Conservation (phyloP, 164 flowering plant species). For the Dillenia suffruticosa region DNA sequence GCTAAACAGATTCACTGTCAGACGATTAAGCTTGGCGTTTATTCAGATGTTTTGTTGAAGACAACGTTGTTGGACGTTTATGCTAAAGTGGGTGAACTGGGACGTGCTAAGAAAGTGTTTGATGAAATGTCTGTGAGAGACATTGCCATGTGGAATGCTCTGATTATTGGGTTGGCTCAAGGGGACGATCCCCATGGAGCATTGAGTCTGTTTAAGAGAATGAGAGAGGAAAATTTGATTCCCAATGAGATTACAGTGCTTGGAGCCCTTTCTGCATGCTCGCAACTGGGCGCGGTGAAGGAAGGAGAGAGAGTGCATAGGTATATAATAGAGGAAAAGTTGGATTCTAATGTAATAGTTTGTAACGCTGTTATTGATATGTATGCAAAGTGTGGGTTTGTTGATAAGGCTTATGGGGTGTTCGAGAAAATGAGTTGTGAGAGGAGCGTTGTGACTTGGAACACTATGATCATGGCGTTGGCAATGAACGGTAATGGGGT, state of each 20-base stretch:
- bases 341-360: conserved; percentile 57
- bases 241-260: conserved; percentile 73
- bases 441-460: conserved; percentile 66
- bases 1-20: conserved; percentile 60
- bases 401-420: conserved; percentile 50
- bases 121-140: conserved; percentile 67
- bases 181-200: conserved; percentile 64
- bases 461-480: conserved; percentile 79
- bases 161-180: conserved; percentile 77
- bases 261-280: conserved; percentile 79
- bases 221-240: conserved; percentile 36
- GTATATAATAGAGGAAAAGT: conserved; percentile 28
- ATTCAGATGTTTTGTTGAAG: conserved; percentile 43
- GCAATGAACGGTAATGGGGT: conserved; percentile 67
- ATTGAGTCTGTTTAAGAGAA: conserved; percentile 41
- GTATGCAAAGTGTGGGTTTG: conserved; percentile 77
- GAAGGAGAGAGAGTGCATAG: conserved; percentile 51
- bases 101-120: conserved; percentile 50
- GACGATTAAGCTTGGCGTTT: conserved; percentile 38
- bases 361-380: conserved; percentile 86
- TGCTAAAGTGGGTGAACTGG: conserved; percentile 54
- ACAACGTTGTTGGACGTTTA: conserved; percentile 75
- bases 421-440: conserved; percentile 48
- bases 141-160: conserved; percentile 73
- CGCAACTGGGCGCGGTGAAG: conserved; percentile 61